Evolutionary conservation across 1,284 basidiomycete genomes (phyloP), one percentile per base, ranked within the genome.

Genomic region (Tilletia caries): DNA sequence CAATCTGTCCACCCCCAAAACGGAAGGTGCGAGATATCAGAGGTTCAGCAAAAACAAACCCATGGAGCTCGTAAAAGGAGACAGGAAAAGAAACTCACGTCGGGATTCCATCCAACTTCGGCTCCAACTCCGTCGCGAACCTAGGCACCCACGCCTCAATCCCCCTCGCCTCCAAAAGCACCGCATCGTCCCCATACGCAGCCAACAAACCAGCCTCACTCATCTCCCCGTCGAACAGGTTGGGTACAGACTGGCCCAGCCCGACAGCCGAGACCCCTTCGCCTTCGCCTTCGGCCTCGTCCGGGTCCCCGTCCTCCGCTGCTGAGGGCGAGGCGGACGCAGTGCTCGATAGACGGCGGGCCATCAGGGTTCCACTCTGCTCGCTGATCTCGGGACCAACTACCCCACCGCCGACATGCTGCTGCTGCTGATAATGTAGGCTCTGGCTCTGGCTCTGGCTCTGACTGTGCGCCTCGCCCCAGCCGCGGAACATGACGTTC

Each of bases 1-100:
- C 64, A 97, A 86, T 64, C 92, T 95, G 74, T 34, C 6, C 66
- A 34, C 34, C 71, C 3, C 32, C 34, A 25, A 1, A 62, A 23
- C 43, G 78, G n/a, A 50, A 50, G 48, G 37, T 10, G 37, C n/a
- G n/a, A 44, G 43, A 10, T 10, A 20, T 44, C 43, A 44, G n/a
- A 10, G 27, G 20, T n/a, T 32, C 29, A 62, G 27, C 34, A 37
- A 62, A n/a, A 15, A 23, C 12, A 23, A 8, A 23, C 34, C 15
- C 5, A 25, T 41, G 37, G 37, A 41, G 37, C 8, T 6, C 37
- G 15, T 41, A 6, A 10, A 6, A 15, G 37, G 8, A 41, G 15
- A 10, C 37, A 41, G 48, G 43, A 10, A 37, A 32, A 32, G 66
- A 71, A 46, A 32, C 64, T 69, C 37, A 68, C 64, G 65, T 70